phyloP scores from a whole-genome alignment of 108 stramenopile species.

The Fragilaria crotonensis region DNA sequence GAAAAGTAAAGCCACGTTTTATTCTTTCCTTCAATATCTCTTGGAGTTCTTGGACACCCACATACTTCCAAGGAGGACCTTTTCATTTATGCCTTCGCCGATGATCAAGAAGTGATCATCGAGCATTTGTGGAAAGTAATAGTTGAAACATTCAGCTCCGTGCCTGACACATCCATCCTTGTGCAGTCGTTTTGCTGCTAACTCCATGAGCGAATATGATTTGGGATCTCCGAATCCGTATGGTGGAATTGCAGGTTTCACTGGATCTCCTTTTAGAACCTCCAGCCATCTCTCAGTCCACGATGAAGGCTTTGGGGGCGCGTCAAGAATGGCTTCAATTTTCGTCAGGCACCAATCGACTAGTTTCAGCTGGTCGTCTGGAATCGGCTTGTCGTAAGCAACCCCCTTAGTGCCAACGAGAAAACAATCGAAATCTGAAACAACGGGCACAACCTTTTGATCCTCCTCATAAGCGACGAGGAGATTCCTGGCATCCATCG shows the following conservation, averaged over 20 bases:
- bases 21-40: conserved; percentile 36
- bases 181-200: conserved; percentile 25
- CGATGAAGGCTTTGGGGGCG: conserved; percentile 6
- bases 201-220: conserved; percentile 39
- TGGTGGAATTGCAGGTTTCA: conserved; percentile 34
- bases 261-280: conserved; percentile 38
- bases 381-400: conserved; percentile 25
- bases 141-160: conserved; percentile 65
- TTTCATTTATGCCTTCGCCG: conserved; percentile 28
- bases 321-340: conserved; percentile 27
- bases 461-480: conserved; percentile 55
- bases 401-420: conserved; percentile 41
- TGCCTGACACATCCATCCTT: conserved; percentile 48
- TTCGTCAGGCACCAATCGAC: conserved; percentile 29
- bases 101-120: conserved; percentile 51
- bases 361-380: conserved; percentile 40
- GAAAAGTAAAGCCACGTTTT: conserved; percentile 49
- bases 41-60: conserved; percentile 33
- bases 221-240: conserved; percentile 52
- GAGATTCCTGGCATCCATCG: conserved; percentile 37
- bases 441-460: conserved; percentile 40
- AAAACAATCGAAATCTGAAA: conserved; percentile 61
- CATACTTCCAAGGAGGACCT: conserved; percentile 38
- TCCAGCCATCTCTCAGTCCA: conserved; percentile 42
- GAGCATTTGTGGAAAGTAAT: conserved; percentile 53